Evolutionary conservation across 768 basidiomycete species (phyloP).

Genomic region (Naganishia friedmannii): DNA sequence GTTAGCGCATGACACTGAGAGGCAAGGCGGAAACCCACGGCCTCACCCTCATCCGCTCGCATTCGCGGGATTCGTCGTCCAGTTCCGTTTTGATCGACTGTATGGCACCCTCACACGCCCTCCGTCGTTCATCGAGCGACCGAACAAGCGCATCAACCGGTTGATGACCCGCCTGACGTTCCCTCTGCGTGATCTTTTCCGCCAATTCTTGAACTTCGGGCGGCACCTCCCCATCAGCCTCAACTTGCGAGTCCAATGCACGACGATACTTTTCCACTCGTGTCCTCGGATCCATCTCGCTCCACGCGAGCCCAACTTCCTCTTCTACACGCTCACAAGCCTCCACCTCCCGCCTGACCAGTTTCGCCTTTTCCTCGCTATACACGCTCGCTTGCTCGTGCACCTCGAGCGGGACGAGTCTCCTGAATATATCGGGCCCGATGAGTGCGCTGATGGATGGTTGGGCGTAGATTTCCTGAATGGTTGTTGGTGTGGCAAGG

Average conservation of each 20-base stretch:
- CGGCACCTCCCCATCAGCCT: conserved; percentile 65
- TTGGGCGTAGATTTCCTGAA: conserved; percentile 87
- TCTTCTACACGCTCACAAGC: conserved; percentile 77
- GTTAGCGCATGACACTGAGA: neutral
- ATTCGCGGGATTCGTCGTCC: conserved; percentile 78
- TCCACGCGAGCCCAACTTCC: conserved; percentile 73
- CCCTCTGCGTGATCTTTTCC: conserved; percentile 53
- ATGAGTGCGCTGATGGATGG: conserved; percentile 93
- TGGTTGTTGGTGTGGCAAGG: conserved; percentile 75
- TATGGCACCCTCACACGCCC: conserved; percentile 57
- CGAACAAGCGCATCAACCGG: conserved; percentile 69
- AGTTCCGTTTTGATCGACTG: conserved; percentile 65
- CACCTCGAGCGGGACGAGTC: conserved; percentile 84
- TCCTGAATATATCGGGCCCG: conserved; percentile 82
- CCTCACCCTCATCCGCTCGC: conserved; percentile 70
- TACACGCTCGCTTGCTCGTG: conserved; percentile 95
- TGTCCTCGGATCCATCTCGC: conserved; percentile 74
- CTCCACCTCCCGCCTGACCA: conserved; percentile 84
- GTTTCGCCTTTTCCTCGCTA: conserved; percentile 96
- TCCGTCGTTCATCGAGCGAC: conserved; percentile 72
- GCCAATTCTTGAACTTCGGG: conserved; percentile 54
- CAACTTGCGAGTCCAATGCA: conserved; percentile 47
- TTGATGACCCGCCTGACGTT: conserved; percentile 53
- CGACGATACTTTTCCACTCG: conserved; percentile 51
- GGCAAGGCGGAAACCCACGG: conserved; percentile 27